Conservation (phyloP, 768 basidiomycete genomes). For the Pulveroboletus frians region DNA sequence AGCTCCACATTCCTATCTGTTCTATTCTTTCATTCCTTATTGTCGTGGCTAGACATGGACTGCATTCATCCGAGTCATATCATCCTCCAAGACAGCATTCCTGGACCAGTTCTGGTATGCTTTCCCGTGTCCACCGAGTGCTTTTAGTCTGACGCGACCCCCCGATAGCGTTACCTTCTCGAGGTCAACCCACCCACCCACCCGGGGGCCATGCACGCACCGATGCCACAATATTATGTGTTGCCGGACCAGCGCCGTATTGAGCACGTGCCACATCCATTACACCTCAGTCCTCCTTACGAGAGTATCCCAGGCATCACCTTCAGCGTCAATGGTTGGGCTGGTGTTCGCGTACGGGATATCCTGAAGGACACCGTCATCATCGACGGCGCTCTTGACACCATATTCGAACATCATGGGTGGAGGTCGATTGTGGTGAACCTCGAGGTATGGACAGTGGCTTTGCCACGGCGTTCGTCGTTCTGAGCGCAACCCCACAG, state of each 20-base stretch:
- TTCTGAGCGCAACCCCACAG: slow-evolving; percentile 4
- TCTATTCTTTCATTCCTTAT: not conserved
- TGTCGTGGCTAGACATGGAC: not conserved
- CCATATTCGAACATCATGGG: slow-evolving; percentile 11
- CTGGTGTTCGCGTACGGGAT: slow-evolving; percentile 19
- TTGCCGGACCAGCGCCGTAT: slow-evolving; percentile 15
- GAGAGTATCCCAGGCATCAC: slow-evolving; percentile 16
- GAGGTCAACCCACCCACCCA: slow-evolving; percentile 17
- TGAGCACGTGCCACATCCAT: slow-evolving; percentile 19
- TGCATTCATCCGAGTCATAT: not conserved
- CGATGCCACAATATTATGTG: slow-evolving; percentile 18
- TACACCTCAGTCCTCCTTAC: slow-evolving; percentile 4
- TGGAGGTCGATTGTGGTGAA: slow-evolving; percentile 20
- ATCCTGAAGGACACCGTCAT: slow-evolving; percentile 2
- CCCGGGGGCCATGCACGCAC: slow-evolving; percentile 5
- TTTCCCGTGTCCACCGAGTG: not conserved
- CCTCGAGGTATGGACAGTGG: slow-evolving; percentile 15
- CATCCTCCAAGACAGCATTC: not conserved
- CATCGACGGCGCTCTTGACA: slow-evolving; percentile 18
- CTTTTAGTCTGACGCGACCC: not conserved
- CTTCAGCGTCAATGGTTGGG: slow-evolving; percentile 16
- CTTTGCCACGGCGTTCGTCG: not conserved
- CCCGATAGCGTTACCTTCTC: slow-evolving; percentile 11
- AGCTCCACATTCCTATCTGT: slow-evolving; percentile 1
- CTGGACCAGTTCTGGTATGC: slow-evolving; percentile 7